phyloP scores from a whole-genome alignment of 2,329 filamentous ascomycete genomes.

The Neurospora crassa region DNA sequence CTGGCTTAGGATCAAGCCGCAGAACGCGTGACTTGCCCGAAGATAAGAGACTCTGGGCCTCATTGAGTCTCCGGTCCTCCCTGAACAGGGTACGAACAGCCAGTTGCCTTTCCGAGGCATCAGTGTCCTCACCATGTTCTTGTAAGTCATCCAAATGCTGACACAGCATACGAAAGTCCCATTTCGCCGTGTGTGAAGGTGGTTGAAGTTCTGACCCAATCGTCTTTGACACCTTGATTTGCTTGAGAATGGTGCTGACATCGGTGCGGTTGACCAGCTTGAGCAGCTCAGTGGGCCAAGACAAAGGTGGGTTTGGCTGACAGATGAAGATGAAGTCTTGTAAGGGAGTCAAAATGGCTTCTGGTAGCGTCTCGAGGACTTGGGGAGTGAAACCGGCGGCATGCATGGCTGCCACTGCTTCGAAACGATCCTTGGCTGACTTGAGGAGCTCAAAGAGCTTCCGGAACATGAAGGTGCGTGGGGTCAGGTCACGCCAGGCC shows the following conservation, averaged over 20 bases:
- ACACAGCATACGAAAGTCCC: conserved; percentile 74
- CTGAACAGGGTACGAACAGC: conserved; percentile 83
- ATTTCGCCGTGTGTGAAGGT: conserved; percentile 54
- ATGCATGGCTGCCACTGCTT: conserved; percentile 66
- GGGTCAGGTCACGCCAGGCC: conserved; percentile 42
- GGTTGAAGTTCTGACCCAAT: conserved; percentile 35
- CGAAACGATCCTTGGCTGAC: conserved; percentile 40
- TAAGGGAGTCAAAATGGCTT: conserved; percentile 70
- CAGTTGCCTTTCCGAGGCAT: conserved; percentile 73
- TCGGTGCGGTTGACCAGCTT: conserved; percentile 74
- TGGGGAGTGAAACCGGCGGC: conserved; percentile 55
- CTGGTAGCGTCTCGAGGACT: conserved; percentile 74
- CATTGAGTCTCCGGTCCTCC: conserved; percentile 80
- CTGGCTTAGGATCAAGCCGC: conserved; percentile 63
- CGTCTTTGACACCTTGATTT: conserved; percentile 29
- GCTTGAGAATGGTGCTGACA: conserved; percentile 55
- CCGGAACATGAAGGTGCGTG: conserved; percentile 61
- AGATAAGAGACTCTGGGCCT: conserved; percentile 77
- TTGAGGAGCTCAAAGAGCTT: conserved; percentile 54
- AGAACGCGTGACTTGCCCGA: conserved; percentile 71
- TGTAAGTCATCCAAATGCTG: conserved; percentile 51
- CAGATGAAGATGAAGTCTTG: conserved; percentile 79
- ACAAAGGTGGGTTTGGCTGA: conserved; percentile 69
- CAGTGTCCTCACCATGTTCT: conserved; percentile 61
- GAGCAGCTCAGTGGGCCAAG: conserved; percentile 64